These are phyloP conservation scores for Wilcoxina mikolae DNA, from an alignment of 495 filamentous ascomycete species.

Conservation along the genomic window DNA sequence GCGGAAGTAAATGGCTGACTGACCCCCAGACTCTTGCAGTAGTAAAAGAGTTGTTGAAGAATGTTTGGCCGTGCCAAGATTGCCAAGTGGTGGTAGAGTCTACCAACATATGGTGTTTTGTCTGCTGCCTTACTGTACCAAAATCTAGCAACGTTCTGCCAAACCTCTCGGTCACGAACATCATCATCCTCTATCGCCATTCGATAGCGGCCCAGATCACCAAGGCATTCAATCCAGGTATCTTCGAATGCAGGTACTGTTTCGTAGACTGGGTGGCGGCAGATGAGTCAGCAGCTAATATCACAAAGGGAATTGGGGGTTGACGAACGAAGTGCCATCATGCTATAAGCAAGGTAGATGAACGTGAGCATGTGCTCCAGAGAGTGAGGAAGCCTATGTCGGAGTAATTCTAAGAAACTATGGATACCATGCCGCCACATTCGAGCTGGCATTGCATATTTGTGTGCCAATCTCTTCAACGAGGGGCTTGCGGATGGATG, in stretches of 20 bases:
- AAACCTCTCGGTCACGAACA: constrained; percentile 55
- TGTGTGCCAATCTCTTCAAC: constrained; percentile 44
- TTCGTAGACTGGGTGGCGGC: constrained; percentile 57
- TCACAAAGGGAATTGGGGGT: too few relatives aligned
- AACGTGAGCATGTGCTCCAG: constrained; percentile 69
- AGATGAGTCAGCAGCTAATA: too few relatives aligned
- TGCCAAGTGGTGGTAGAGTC: constrained; percentile 73
- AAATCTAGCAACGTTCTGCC: constrained; percentile 58
- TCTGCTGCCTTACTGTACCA: constrained; percentile 76
- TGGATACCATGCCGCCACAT: constrained; percentile 83
- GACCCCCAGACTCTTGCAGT: constrained; percentile 32
- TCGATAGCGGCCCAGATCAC: constrained; percentile 56
- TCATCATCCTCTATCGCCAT: constrained; percentile 72
- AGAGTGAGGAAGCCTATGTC: constrained; percentile 52
- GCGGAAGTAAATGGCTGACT: constrained; percentile 38
- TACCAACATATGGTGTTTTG: constrained; percentile 50
- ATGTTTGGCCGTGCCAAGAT: constrained; percentile 63
- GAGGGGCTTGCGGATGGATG: constrained; percentile 51
- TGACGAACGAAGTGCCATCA: constrained; percentile 62
- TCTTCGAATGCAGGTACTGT: constrained; percentile 62
- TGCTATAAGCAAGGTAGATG: constrained; percentile 66
- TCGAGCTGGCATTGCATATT: constrained; percentile 65
- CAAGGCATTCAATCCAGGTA: constrained; percentile 84
- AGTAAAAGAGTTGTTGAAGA: constrained; percentile 62
- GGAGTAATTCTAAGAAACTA: constrained; percentile 57